Evolutionary conservation across 2,329 filamentous ascomycete species (phyloP), one percentile per base, ranked within the genome.

Genomic region (Epichloe sylvatica): DNA sequence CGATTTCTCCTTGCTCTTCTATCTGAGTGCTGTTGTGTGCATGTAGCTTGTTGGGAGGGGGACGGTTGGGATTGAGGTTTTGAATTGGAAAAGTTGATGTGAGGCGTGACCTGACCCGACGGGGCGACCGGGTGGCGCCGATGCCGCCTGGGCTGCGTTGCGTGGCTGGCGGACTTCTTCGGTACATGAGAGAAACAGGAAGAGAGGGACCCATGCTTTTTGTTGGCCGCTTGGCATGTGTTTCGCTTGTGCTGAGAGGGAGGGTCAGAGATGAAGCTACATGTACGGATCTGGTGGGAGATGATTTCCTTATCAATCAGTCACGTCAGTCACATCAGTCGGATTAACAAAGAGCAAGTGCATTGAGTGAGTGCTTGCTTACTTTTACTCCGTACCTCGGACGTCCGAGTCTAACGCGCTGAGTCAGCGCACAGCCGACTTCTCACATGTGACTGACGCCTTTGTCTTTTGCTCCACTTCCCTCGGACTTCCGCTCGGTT

Each of bases 401-500:
- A 50, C 37, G 23, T 50, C 48, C 48, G 48, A 50, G 48, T 33
- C 6, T 15, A 17, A 23, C 15, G 4, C 19, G 35, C 45, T 46
- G 45, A 46, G 45, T 46, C 45, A 46, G 45, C 45, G 19, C 41
- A 7, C 15, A 4, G n/a, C n/a, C 41, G 13, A 6, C 40, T 12
- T 12, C 9, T 8, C 1, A 23, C 25, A 19, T 42, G 13, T 13
- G n/a, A 25, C 23, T 13, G n/a, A 25, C 23, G 13, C 15, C 40
- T n/a, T 9, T 3, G 21, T 5, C 11, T 7, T 12, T 6, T 21
- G 6, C 11, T 4, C 15, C 13, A 17, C 45, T 9, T 41, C 30
- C 4, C 51, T 65, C 63, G 63, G 59, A 65, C 55, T 54, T 65
- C 62, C 63, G 63, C 57, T 59, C 61, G 63, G 62, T 47, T 49